Evolutionary conservation across 2,329 filamentous ascomycete species (phyloP).

Genomic region (Ceratocystis variospora): DNA sequence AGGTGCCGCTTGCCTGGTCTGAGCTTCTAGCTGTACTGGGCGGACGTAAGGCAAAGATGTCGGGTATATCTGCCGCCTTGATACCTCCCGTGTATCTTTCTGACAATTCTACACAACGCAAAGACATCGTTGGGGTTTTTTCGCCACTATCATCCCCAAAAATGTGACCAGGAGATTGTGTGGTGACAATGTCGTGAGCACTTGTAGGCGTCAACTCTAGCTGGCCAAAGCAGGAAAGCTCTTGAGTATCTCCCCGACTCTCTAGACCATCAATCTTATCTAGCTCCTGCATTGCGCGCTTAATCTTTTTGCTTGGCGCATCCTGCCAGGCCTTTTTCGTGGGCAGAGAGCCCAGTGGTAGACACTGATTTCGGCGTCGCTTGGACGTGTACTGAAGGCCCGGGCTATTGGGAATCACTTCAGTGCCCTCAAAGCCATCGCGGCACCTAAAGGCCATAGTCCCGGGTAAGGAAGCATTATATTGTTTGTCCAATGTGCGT

Average conservation of each 20-base stretch:
- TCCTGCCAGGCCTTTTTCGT: constrained; percentile 11
- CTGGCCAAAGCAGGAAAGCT: constrained; percentile 15
- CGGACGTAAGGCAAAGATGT: neutral
- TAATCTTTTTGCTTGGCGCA: neutral
- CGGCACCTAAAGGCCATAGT: constrained; percentile 11
- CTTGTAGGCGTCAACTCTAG: constrained; percentile 8
- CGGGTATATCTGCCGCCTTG: neutral
- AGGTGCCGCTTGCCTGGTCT: neutral
- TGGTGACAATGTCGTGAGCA: neutral
- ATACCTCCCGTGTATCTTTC: neutral
- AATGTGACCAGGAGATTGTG: neutral
- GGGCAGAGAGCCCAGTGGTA: constrained; percentile 7
- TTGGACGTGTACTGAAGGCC: constrained; percentile 15
- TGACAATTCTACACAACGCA: neutral
- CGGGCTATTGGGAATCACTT: constrained; percentile 16
- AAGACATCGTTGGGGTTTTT: too few species aligned
- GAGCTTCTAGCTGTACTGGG: neutral
- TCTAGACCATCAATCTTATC: neutral
- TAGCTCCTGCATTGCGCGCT: neutral
- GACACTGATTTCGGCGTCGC: constrained; percentile 10
- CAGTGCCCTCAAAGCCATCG: constrained; percentile 17
- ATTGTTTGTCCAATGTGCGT: neutral
- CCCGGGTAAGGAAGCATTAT: neutral
- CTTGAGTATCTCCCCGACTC: neutral
- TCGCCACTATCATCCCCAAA: neutral